Evolutionary conservation across 352 stramenopile species (phyloP).

Genomic region (Pythium biforme): DNA sequence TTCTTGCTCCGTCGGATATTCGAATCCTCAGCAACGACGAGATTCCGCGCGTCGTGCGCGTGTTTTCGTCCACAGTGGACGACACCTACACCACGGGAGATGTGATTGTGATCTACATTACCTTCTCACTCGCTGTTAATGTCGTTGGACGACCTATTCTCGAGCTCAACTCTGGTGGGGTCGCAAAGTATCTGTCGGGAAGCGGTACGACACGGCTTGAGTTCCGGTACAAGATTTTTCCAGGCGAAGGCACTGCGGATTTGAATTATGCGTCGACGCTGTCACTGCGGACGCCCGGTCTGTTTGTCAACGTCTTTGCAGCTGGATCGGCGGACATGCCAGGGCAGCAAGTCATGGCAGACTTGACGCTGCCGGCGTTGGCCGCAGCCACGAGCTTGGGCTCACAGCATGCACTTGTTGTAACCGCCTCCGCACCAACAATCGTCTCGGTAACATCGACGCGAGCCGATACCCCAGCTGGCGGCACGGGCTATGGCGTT

Average conservation of each 20-base stretch:
- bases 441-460: conserved; percentile 50
- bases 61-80: conserved; percentile 42
- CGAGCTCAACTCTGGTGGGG: conserved; percentile 66
- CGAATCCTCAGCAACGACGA: conserved; percentile 35
- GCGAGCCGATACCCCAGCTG: conserved; percentile 30
- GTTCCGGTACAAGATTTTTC: conserved; percentile 68
- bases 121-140: conserved; percentile 49
- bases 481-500: conserved; percentile 47
- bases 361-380: conserved; percentile 39
- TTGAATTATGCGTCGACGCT: conserved; percentile 57
- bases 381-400: conserved; percentile 33
- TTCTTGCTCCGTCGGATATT: conserved; percentile 3
- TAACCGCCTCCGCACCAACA: conserved; percentile 40
- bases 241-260: conserved; percentile 35
- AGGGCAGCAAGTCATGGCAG: conserved; percentile 27
- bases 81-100: conserved; percentile 67
- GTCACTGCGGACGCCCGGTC: conserved; percentile 35
- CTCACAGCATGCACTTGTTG: conserved; percentile 28
- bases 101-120: conserved; percentile 50
- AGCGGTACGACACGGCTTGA: conserved; percentile 41
- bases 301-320: conserved; percentile 14
- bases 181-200: conserved; percentile 49
- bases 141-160: conserved; percentile 53
- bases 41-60: conserved; percentile 37
- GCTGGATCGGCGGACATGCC: conserved; percentile 15